Evolutionary conservation across 2,329 filamentous ascomycete species (phyloP), one percentile per base, ranked within the genome.

Genomic region (Claviceps africana): DNA sequence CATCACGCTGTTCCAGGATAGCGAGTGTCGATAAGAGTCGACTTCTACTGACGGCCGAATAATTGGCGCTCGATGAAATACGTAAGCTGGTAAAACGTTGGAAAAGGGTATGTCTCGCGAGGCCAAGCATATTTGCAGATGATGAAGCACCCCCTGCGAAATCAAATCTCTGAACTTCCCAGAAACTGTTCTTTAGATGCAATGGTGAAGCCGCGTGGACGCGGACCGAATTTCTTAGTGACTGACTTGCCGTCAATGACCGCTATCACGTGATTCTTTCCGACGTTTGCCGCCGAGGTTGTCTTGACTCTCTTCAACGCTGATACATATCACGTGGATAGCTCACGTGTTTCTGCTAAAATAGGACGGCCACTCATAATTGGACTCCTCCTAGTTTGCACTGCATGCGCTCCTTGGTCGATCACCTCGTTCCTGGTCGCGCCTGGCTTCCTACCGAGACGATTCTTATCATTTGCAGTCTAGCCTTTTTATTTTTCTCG

Each of bases 1-100:
- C 93, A 62, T 95, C 86, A 62, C 84, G 82, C 71, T 97, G 93
- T 72, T 98, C 93, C 56, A 98, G 80, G 51, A 98, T 75, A 46
- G 91, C 91, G 53, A 98, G 79, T 37, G 90, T 93, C 49, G 90
- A 96, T 54, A 94, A 77, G 59, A 53, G 30, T 19, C 46, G 55
- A 39, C 33, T 45, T 40, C 39, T 46, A 46, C 11, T 33, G 44
- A 21, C 15, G 22, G 35, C 19, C 28, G 33, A 19, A 30, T 19
- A 31, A 19, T 30, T 40, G 8, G 48, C 30, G 25, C n/a, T 45
- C 15, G 48, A 37, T 15, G 25, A 47, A 22, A 22, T 19, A 15
- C 37, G 13, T 21, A n/a, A 19, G 15, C n/a, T 47, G 31, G 33
- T 17, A 22, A 22, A 11, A 28, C 30, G 35, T 22, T 22, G 37